Evolutionary conservation across 164 flowering plant species (phyloP).

Genomic region (Akebia trifoliata): DNA sequence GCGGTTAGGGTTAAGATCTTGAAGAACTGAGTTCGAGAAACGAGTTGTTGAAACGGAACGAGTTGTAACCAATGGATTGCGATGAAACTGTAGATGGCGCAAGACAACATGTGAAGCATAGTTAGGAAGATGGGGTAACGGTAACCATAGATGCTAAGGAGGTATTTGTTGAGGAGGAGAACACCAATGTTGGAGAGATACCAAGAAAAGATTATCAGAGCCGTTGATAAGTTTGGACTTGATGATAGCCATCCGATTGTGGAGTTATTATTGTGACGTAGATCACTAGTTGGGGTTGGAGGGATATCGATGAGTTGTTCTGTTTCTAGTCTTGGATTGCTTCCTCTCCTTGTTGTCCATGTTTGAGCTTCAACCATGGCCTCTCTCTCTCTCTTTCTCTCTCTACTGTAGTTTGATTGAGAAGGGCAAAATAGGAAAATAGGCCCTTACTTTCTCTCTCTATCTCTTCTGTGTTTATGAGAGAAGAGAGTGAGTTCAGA

Average conservation of each 20-base stretch:
- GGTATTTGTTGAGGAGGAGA: slow-evolving; percentile 82
- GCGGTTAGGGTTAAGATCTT: slow-evolving; percentile 64
- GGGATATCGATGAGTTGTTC: slow-evolving; percentile 69
- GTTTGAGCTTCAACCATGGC: slow-evolving; percentile 63
- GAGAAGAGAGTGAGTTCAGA: too few relatives aligned
- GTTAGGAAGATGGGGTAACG: slow-evolving; percentile 91
- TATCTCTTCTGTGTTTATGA: too few relatives aligned
- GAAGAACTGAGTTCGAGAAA: slow-evolving; percentile 58
- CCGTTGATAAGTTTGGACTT: slow-evolving; percentile 45
- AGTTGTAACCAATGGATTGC: slow-evolving; percentile 55
- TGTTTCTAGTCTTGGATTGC: slow-evolving; percentile 57
- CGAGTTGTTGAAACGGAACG: slow-evolving; percentile 67
- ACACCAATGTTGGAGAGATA: slow-evolving; percentile 89
- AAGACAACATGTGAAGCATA: slow-evolving; percentile 82
- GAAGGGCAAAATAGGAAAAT: slow-evolving; percentile 9
- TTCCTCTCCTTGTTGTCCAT: slow-evolving; percentile 62
- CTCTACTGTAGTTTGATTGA: neutral
- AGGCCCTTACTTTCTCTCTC: neutral
- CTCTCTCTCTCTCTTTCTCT: slow-evolving; percentile 1
- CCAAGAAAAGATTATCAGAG: slow-evolving; percentile 66
- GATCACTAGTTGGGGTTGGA: slow-evolving; percentile 63
- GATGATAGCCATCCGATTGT: too few relatives aligned
- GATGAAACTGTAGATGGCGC: slow-evolving; percentile 52
- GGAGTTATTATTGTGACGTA: slow-evolving; percentile 37
- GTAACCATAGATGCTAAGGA: slow-evolving; percentile 73